Conservation (phyloP, 2,329 filamentous ascomycete species). For the Colletotrichum limetticola region DNA sequence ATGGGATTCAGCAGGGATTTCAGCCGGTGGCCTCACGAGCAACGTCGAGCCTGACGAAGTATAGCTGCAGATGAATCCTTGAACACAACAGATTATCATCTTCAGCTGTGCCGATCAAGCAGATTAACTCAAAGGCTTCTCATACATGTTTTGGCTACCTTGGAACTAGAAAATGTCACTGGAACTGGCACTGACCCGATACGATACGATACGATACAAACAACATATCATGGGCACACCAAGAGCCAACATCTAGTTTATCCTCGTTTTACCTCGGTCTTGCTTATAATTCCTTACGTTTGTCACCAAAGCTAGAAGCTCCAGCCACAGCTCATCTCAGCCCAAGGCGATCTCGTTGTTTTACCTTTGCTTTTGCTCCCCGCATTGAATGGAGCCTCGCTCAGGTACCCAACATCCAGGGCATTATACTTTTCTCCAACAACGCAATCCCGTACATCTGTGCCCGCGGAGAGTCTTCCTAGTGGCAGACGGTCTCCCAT, state of each 20-base stretch:
- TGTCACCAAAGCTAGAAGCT: not conserved
- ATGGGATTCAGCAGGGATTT: not conserved
- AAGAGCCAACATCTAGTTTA: not conserved
- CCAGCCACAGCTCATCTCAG: not conserved
- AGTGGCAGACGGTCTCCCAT: not conserved
- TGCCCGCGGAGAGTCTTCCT: slow-evolving; percentile 1
- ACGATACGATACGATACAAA: too few species aligned
- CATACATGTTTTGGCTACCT: not conserved
- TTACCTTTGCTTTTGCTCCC: not conserved
- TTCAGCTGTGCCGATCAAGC: not conserved
- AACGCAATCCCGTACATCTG: not conserved
- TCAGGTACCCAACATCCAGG: not conserved
- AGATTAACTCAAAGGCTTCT: not conserved
- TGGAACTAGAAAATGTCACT: not conserved
- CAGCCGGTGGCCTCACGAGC: too few species aligned
- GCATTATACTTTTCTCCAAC: not conserved
- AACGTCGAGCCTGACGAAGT: not conserved
- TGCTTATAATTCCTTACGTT: not conserved
- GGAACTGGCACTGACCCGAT: not conserved
- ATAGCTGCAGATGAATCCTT: not conserved
- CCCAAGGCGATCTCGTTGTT: not conserved
- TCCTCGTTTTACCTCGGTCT: not conserved
- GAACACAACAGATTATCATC: not conserved
- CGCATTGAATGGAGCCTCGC: not conserved
- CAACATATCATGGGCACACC: not conserved